A percentile compares a stretch with the other conserved stretches of the same genome.
Evolutionary conservation across 2,329 filamentous ascomycete species (phyloP).

Genomic region (Colletotrichum limetticola): DNA sequence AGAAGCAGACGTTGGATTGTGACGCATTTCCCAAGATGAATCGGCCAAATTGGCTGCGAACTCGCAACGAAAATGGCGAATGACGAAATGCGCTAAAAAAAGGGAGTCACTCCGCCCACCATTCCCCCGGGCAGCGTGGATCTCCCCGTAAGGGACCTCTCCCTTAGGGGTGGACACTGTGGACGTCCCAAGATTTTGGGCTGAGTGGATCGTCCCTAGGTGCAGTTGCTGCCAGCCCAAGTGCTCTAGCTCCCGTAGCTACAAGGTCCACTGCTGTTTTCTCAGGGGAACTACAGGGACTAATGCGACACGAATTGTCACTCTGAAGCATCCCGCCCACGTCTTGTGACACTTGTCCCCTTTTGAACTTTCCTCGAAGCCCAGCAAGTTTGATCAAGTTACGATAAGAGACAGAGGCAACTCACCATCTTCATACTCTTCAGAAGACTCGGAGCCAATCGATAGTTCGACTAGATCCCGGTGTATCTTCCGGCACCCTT

Average conservation of each 20-base stretch:
- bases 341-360: neutral
- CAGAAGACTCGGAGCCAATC: conserved; percentile 12
- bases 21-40: conserved; percentile 16
- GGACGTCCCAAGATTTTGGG: conserved; percentile 7
- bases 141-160: conserved; percentile 8
- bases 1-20: neutral
- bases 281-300: conserved; percentile 9
- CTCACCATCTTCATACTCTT: conserved; percentile 33
- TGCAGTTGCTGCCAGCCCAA: neutral
- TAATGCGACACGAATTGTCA: neutral
- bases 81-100: conserved; percentile 36
- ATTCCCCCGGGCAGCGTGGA: conserved; percentile 10
- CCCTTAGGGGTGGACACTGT: too few relatives aligned
- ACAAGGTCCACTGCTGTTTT: conserved; percentile 23
- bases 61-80: conserved; percentile 31
- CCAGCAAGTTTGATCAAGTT: neutral
- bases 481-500: conserved; percentile 33
- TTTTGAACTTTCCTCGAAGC: neutral
- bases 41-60: conserved; percentile 4
- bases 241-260: conserved; percentile 20
- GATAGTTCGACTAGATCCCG: conserved; percentile 25
- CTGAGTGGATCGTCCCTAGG: conserved; percentile 18
- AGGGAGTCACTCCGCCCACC: neutral
- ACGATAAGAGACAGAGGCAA: neutral
- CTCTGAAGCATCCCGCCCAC: neutral